phyloP scores from a whole-genome alignment of 2,329 filamentous ascomycete genomes.

The Aspergillus uvarum region DNA sequence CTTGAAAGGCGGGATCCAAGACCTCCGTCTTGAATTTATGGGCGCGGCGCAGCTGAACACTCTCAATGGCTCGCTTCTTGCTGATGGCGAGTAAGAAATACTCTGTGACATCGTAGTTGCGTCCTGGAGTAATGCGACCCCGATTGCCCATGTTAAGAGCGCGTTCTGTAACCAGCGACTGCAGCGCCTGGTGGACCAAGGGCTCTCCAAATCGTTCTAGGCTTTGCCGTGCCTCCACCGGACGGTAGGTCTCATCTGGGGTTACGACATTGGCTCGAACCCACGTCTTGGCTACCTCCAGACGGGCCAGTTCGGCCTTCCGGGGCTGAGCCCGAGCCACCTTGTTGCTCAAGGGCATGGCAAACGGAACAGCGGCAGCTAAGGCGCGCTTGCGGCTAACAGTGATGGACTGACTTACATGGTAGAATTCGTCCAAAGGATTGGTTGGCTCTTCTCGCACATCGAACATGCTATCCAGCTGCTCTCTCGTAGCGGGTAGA shows the following conservation, averaged over 20 bases:
- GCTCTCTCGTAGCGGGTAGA: conserved; percentile 45
- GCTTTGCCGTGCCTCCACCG: conserved; percentile 37
- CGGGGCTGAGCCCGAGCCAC: conserved; percentile 7
- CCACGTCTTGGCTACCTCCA: conserved; percentile 48
- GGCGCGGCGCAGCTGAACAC: conserved; percentile 42
- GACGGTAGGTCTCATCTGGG: conserved; percentile 42
- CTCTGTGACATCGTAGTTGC: conserved; percentile 47
- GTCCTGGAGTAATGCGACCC: conserved; percentile 41
- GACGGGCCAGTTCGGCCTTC: conserved; percentile 24
- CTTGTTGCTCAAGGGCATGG: conserved; percentile 24
- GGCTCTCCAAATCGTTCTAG: conserved; percentile 33
- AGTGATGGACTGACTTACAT: conserved; percentile 31
- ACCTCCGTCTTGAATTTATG: conserved; percentile 43
- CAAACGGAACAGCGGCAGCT: conserved; percentile 38
- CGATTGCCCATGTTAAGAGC: conserved; percentile 42
- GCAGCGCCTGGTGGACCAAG: conserved; percentile 41
- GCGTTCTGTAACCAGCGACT: conserved; percentile 42
- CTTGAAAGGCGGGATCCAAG: conserved; percentile 42
- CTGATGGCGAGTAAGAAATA: conserved; percentile 41
- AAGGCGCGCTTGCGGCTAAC: conserved; percentile 36
- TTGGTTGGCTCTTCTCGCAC: conserved; percentile 36
- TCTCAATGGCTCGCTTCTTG: conserved; percentile 42
- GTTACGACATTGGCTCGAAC: conserved; percentile 50
- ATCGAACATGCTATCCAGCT: conserved; percentile 45
- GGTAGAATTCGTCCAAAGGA: conserved; percentile 38